Base-by-base conservation (phyloP, 352 stramenopile species). In the Thraustochytrium sp. region DNA sequence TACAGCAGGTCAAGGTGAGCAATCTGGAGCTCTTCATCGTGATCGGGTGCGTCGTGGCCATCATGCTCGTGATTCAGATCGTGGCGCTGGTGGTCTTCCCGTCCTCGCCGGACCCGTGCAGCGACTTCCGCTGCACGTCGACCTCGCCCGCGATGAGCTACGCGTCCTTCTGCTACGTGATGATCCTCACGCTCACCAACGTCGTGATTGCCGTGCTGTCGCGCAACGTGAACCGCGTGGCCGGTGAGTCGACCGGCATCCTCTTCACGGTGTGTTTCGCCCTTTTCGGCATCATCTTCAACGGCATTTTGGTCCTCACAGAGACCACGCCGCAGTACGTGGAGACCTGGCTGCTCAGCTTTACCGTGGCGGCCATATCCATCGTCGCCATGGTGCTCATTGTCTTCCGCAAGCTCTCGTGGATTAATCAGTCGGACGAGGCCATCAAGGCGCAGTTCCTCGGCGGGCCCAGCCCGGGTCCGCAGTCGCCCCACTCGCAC, bases 381-480 rank as follows among this genome's bases (percentile, higher is more conserved):
- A 82, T 82, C 31, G 59, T 72, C 26, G 59, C 59, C 34, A 49
- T 72, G 34, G 23, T 49, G 13, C 59, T 72, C 40, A 72, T 72
- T 46, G 74, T 82, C 38, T 82, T 82, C 54, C 48, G 53, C 23
- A 82, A 82, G 36, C 21, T 51, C 18, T 61, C 51, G 26, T 82
- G 56, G 53, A 68, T 82, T 38, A 11, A 40, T 1, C 49, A 63
- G 4, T 36, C 51, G 5, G n/a, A 82, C 11, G 74, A 29, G 2
- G 34, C 78, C 16, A 49, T 82, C 16, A 29, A 63, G 8, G 31
- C 31, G 8, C 8, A 48, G n/a, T 82, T 82, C 42, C 74, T 82
- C 18, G 34, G 37, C 26, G 36, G 54, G 18, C 36, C 31, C 8
- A n/a, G n/a, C n/a, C n/a, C n/a, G n/a, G n/a, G n/a, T n/a, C n/a